Evolutionary conservation across 345 rosid species (phyloP).

Genomic region (Erodium maritimum): DNA sequence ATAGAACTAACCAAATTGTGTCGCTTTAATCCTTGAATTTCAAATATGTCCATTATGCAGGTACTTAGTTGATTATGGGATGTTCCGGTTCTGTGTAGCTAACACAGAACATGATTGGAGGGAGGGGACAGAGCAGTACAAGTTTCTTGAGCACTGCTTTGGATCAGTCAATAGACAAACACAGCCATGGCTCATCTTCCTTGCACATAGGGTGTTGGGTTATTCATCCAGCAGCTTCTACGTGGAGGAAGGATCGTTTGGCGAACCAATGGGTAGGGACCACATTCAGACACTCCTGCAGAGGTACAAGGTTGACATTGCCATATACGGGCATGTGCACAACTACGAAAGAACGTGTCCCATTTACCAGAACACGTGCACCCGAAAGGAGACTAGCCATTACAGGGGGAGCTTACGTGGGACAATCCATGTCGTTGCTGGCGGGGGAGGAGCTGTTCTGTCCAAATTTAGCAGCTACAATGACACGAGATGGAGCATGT

Average conservation of each 20-base stretch:
- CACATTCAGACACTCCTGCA: constrained; percentile 76
- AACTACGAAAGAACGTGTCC: constrained; percentile 82
- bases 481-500: constrained; percentile 55
- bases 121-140: constrained; percentile 56
- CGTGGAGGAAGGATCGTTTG: constrained; percentile 45
- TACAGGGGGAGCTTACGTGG: constrained; percentile 58
- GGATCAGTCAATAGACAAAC: constrained; percentile 59
- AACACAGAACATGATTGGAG: constrained; percentile 83
- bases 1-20: too few species aligned
- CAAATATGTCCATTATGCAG: constrained; percentile 11
- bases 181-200: constrained; percentile 79
- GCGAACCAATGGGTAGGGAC: constrained; percentile 69
- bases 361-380: constrained; percentile 66
- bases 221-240: constrained; percentile 33
- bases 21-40: too few species aligned
- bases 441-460: constrained; percentile 72
- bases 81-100: constrained; percentile 74
- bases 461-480: constrained; percentile 30
- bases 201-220: constrained; percentile 66
- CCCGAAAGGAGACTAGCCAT: constrained; percentile 33
- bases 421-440: constrained; percentile 78
- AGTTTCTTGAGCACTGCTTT: constrained; percentile 53
- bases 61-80: constrained; percentile 63
- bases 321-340: constrained; percentile 70
- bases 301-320: constrained; percentile 73